phyloP scores from a whole-genome alignment of 2,329 filamentous ascomycete species.

The Thermothelomyces thermophilus region DNA sequence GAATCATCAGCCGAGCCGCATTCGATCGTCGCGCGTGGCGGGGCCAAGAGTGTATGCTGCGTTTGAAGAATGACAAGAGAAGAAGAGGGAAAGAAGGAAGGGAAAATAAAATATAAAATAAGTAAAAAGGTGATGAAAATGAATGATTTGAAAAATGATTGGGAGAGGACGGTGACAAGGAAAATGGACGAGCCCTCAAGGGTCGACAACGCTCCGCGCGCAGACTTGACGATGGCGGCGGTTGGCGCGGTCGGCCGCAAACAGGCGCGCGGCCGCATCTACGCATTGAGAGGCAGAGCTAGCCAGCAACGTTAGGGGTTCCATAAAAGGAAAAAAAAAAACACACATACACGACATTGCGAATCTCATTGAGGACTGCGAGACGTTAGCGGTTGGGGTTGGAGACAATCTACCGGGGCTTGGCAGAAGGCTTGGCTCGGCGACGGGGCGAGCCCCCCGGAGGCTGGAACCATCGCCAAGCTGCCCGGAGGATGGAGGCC shows the following conservation, averaged over 20 bases:
- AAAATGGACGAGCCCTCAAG: too few species aligned
- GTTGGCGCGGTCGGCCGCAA: not conserved
- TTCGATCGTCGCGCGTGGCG: not conserved
- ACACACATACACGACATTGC: slow-evolving; percentile 30
- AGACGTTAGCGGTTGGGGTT: slow-evolving; percentile 24
- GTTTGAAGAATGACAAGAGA: too few species aligned
- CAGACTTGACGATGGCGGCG: not conserved
- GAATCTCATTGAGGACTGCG: slow-evolving; percentile 31
- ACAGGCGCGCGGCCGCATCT: not conserved
- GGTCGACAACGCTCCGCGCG: too few species aligned
- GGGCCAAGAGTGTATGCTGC: too few species aligned
- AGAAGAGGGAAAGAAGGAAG: too few species aligned
- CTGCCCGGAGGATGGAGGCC: not conserved
- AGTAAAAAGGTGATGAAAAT: too few species aligned
- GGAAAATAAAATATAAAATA: too few species aligned
- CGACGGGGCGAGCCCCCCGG: slow-evolving; percentile 21
- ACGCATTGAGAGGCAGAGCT: not conserved
- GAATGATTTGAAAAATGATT: too few species aligned
- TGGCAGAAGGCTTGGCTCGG: slow-evolving; percentile 26
- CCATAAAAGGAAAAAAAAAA: not conserved
- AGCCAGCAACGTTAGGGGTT: not conserved
- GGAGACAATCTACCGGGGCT: slow-evolving; percentile 22
- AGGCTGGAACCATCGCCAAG: slow-evolving; percentile 18
- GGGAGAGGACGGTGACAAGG: too few species aligned
- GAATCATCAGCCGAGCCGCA: slow-evolving; percentile 4